These are phyloP conservation scores for Hypoxylon sp. DNA, from an alignment of 2,329 filamentous ascomycete species.

Conservation along the genomic window DNA sequence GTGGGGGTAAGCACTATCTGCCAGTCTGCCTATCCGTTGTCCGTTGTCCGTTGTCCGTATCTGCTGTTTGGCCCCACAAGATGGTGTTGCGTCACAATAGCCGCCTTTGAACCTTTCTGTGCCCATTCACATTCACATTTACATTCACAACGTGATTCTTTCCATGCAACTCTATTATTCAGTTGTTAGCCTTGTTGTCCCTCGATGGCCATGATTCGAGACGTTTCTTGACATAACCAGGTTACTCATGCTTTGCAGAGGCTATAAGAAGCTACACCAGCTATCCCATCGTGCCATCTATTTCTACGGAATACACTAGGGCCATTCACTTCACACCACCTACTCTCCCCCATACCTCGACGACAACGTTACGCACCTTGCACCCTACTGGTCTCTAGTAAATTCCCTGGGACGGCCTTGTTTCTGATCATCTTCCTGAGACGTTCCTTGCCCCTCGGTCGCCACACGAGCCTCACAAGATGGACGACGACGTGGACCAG, in stretches of 20 bases:
- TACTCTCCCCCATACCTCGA: constrained; percentile 3
- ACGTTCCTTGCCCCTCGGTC: background rate
- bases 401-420: background rate
- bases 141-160: constrained; percentile 12
- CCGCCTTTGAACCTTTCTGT: constrained; percentile 33
- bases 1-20: background rate
- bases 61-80: constrained; percentile 22
- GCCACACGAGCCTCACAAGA: constrained; percentile 51
- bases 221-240: constrained; percentile 12
- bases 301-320: background rate
- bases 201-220: constrained; percentile 8
- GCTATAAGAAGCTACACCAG: constrained; percentile 2
- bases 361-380: background rate
- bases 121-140: no score
- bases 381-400: background rate
- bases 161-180: constrained; percentile 10
- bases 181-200: background rate
- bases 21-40: constrained; percentile 19
- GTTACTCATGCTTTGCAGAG: background rate
- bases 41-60: background rate
- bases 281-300: constrained; percentile 8
- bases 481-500: constrained; percentile 79
- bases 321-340: background rate
- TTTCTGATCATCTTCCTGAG: background rate
- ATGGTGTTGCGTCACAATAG: constrained; percentile 44